A percentile compares a stretch with the other conserved stretches of the same genome.
phyloP scores from a whole-genome alignment of 257 asterid species.

The Craterostigma plantagineum region DNA sequence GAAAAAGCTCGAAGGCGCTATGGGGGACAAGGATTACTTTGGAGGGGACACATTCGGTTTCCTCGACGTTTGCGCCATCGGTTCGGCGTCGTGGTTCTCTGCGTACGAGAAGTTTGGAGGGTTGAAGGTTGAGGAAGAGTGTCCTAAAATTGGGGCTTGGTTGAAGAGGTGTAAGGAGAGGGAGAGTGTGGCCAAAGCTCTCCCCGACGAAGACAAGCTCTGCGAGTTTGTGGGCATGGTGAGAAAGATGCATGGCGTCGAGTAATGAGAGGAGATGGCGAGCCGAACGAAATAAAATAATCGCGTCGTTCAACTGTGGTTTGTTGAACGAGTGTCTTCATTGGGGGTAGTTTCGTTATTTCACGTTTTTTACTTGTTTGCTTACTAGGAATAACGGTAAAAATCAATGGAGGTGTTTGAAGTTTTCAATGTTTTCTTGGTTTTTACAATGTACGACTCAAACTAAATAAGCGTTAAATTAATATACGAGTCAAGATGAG shows the following conservation, averaged over 20 bases:
- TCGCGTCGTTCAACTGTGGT: too few relatives aligned
- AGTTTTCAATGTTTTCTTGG: too few relatives aligned
- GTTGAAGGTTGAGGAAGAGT: slow-evolving; percentile 15
- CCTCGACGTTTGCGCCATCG: slow-evolving; percentile 16
- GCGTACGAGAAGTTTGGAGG: slow-evolving; percentile 19
- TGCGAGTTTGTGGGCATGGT: slow-evolving; percentile 8
- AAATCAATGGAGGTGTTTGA: too few relatives aligned
- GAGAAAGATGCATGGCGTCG: slow-evolving; percentile 10
- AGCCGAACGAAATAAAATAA: too few relatives aligned
- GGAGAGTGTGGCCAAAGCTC: slow-evolving; percentile 18
- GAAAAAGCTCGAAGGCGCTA: slow-evolving; percentile 19
- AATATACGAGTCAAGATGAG: too few relatives aligned
- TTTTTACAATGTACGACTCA: too few relatives aligned
- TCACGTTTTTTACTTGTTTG: too few relatives aligned
- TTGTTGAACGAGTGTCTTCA: too few relatives aligned
- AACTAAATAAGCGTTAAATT: too few relatives aligned
- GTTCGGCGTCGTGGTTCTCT: slow-evolving; percentile 13
- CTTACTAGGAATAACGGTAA: too few relatives aligned
- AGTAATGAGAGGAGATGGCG: too few relatives aligned
- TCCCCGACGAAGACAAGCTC: slow-evolving; percentile 15
- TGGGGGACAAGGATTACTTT: slow-evolving; percentile 28
- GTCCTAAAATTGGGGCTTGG: slow-evolving; percentile 21
- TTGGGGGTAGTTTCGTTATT: too few relatives aligned
- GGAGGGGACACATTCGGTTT: slow-evolving; percentile 28
- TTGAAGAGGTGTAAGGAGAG: slow-evolving; percentile 20